Evolutionary conservation across 768 basidiomycete species (phyloP), one percentile per base, ranked within the genome.

Genomic region (Amanita molliuscula): DNA sequence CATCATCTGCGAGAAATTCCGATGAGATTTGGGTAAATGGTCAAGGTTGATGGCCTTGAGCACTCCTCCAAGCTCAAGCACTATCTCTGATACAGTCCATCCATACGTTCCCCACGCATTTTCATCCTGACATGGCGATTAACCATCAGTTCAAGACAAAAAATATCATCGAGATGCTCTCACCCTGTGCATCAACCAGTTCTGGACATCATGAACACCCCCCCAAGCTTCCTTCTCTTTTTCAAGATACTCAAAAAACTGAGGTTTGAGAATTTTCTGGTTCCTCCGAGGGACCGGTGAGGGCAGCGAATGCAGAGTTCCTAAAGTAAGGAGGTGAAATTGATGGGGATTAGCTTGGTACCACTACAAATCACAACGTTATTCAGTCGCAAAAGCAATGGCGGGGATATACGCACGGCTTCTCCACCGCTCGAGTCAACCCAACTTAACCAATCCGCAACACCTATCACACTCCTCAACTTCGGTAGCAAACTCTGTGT

Each of bases 251-350:
- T 84, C 81, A 62, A 93, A 99, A 67, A 87, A 91, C 26, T 81
- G 78, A 3, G 92, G 89, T 66, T 98, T 98, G 69, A 74, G 81
- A 11, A 89, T 69, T 58, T 88, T 92, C 63, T 98, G 96, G 8
- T 75, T 77, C 1, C 72, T 77, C 29, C 90, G 74, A 2, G 76
- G 71, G 8, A 96, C 91, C 4, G 96, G 96, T 1, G 81, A 79
- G 0, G 96, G 96, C 3, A 99, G 75, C 3, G 83, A 77, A 59
- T 93, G 84, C n/a, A 96, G 70, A 0, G 85, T 83, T 0, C 89
- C 87, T n/a, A 93, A 67, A 2, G 88, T 74, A 15, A 89, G 63
- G 5, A 90, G 68, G 53, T 93, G 86, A 62, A 98, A 94, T n/a
- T 82, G 79, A 63, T 97, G 85, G 0, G 89, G 88, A 55, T 82